These are phyloP conservation scores for Gastrolobium villosum DNA, from an alignment of 306 rosid genomes.

Conservation along the genomic window DNA sequence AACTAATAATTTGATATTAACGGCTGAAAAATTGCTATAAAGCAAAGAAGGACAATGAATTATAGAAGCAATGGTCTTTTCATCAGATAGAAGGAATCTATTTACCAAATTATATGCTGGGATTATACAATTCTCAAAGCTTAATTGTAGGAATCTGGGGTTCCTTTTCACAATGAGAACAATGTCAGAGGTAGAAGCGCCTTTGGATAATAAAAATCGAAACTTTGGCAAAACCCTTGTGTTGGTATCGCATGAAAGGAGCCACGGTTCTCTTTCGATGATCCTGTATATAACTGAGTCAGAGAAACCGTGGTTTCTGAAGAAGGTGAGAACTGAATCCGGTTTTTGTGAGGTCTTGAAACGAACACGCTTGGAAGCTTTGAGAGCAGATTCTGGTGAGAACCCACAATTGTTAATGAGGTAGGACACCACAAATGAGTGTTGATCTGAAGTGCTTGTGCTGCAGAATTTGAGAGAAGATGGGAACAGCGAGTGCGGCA, in stretches of 20 bases:
- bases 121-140: slow-evolving; percentile 29
- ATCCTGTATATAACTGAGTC: not conserved
- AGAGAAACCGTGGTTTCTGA: not conserved
- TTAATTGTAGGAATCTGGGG: not conserved
- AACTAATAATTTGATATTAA: not conserved
- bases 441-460: not conserved
- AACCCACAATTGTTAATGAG: slow-evolving; percentile 46
- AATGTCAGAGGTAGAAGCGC: slow-evolving; percentile 41
- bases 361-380: slow-evolving; percentile 29
- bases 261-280: not conserved
- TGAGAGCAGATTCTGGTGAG: slow-evolving; percentile 36
- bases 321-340: slow-evolving; percentile 12
- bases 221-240: slow-evolving; percentile 42
- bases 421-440: slow-evolving; percentile 43
- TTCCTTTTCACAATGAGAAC: not conserved
- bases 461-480: too few species aligned
- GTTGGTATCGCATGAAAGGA: not conserved
- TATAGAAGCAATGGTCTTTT: not conserved
- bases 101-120: not conserved
- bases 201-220: slow-evolving; percentile 42
- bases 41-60: not conserved
- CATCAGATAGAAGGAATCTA: not conserved
- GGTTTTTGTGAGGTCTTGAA: slow-evolving; percentile 44
- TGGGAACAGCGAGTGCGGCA: too few species aligned
- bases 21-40: too few species aligned